Evolutionary conservation across 805 yeast species (phyloP).

Genomic region (Metschnikowia colocasiae): DNA sequence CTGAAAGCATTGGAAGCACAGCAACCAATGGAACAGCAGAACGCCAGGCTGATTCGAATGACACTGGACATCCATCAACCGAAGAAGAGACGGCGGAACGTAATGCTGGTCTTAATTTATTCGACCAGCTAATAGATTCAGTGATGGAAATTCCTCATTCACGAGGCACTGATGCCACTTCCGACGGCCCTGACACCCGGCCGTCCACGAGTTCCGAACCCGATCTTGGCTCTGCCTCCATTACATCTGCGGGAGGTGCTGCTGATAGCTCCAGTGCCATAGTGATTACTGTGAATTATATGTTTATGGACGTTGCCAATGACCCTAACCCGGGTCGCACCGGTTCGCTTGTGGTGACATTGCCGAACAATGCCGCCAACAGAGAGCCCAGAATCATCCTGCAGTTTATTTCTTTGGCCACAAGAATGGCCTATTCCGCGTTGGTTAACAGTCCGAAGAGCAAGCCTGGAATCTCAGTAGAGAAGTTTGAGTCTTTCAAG

Average conservation of each 20-base stretch:
- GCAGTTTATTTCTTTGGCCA: slow-evolving; percentile 61
- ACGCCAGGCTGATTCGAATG: neutral
- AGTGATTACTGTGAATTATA: slow-evolving; percentile 42
- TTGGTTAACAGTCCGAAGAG: slow-evolving; percentile 49
- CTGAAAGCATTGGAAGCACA: neutral
- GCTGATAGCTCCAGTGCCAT: slow-evolving; percentile 31
- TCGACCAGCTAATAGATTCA: slow-evolving; percentile 15
- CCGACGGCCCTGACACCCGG: neutral
- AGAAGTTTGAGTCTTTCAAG: slow-evolving; percentile 51
- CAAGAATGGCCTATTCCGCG: slow-evolving; percentile 64
- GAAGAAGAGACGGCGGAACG: neutral
- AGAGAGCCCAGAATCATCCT: slow-evolving; percentile 59
- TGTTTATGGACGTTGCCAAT: slow-evolving; percentile 38
- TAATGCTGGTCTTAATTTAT: slow-evolving; percentile 5
- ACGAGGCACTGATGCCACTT: neutral
- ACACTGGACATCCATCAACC: neutral
- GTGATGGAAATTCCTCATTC: slow-evolving; percentile 7
- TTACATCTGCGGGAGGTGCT: slow-evolving; percentile 8
- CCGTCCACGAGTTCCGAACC: slow-evolving; percentile 4
- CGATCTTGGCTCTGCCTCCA: slow-evolving; percentile 7
- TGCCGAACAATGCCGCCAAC: slow-evolving; percentile 62
- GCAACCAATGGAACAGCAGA: neutral
- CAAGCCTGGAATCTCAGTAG: slow-evolving; percentile 50
- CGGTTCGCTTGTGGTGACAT: slow-evolving; percentile 59
- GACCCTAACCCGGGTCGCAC: slow-evolving; percentile 40